A percentile compares a stretch with the other conserved stretches of the same genome.
Evolutionary conservation across 2,329 filamentous ascomycete genomes (phyloP).

Genomic region (Calycina herbarum): DNA sequence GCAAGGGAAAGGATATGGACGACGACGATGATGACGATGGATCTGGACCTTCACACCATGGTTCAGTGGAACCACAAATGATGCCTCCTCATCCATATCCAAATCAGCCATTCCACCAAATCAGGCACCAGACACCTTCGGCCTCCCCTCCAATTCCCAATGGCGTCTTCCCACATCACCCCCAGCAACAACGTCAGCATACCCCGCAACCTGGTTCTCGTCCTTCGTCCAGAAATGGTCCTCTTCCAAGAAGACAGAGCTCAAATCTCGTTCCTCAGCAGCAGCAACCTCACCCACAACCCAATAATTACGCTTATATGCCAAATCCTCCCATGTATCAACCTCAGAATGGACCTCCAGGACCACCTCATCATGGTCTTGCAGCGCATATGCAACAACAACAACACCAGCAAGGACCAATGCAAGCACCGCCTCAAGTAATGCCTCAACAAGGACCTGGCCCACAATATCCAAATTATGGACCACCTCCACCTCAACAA

Average conservation of each 20-base stretch:
- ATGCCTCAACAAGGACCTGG: conserved; percentile 41
- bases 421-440: conserved; percentile 26
- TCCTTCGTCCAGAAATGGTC: conserved; percentile 79
- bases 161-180: conserved; percentile 40
- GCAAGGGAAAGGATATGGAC: conserved; percentile 67
- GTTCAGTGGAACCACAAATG: conserved; percentile 53
- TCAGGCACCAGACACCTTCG: conserved; percentile 79
- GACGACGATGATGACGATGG: conserved; percentile 81
- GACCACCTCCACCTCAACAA: conserved; percentile 33
- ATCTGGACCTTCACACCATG: conserved; percentile 56
- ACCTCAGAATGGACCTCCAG: conserved; percentile 47
- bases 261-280: conserved; percentile 71
- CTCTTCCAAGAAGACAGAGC: conserved; percentile 72
- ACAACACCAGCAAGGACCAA: conserved; percentile 32
- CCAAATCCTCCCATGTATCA: conserved; percentile 85
- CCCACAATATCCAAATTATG: conserved; percentile 46
- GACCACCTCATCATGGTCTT: conserved; percentile 32
- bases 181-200: conserved; percentile 59
- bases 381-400: conserved; percentile 42
- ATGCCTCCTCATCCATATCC: conserved; percentile 68
- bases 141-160: conserved; percentile 83
- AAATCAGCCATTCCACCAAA: conserved; percentile 71
- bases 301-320: conserved; percentile 80
- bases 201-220: conserved; percentile 77
- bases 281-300: conserved; percentile 62